Percentiles rank a stretch among this genome's conserved stretches.
Evolutionary conservation across 2,329 filamentous ascomycete species (phyloP).

Genomic region (Pseudopithomyces maydicus): DNA sequence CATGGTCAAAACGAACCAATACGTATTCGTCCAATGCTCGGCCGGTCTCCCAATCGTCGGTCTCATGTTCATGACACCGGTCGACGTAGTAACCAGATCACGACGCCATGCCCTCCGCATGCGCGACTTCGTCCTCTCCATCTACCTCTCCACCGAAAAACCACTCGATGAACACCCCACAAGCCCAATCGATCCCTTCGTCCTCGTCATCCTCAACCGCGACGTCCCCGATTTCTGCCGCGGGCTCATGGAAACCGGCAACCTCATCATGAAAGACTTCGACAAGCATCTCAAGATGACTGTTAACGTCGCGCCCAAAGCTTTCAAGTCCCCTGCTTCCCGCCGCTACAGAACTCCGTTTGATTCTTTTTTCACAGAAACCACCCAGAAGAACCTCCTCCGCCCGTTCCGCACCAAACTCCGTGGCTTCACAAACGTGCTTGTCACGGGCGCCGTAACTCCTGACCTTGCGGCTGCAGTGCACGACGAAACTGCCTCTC

Average conservation of each 20-base stretch:
- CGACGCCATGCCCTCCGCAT: slow-evolving; percentile 7
- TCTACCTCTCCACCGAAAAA: slow-evolving; percentile 7
- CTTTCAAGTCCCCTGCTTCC: background rate
- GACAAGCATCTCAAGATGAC: slow-evolving; percentile 5
- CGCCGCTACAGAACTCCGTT: slow-evolving; percentile 5
- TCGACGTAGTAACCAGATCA: slow-evolving; percentile 8
- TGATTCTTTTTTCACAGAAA: slow-evolving; percentile 19
- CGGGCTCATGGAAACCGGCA: slow-evolving; percentile 13
- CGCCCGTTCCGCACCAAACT: slow-evolving; percentile 17
- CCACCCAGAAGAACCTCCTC: slow-evolving; percentile 21
- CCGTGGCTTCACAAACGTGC: slow-evolving; percentile 15
- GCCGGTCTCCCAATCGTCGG: slow-evolving; percentile 11
- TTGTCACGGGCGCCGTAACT: slow-evolving; percentile 12
- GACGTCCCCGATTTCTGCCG: slow-evolving; percentile 18
- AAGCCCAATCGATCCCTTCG: background rate
- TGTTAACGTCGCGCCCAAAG: slow-evolving; percentile 14
- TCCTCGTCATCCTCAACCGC: slow-evolving; percentile 16
- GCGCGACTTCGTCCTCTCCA: slow-evolving; percentile 17
- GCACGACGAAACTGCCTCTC: background rate
- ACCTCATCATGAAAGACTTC: slow-evolving; percentile 6
- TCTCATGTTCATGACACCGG: slow-evolving; percentile 3
- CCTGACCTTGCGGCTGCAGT: background rate
- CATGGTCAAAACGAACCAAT: slow-evolving; percentile 24
- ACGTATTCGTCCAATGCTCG: slow-evolving; percentile 13
- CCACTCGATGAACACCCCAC: background rate